Evolutionary conservation across 306 rosid species (phyloP).

Genomic region (Fragaria vesca): DNA sequence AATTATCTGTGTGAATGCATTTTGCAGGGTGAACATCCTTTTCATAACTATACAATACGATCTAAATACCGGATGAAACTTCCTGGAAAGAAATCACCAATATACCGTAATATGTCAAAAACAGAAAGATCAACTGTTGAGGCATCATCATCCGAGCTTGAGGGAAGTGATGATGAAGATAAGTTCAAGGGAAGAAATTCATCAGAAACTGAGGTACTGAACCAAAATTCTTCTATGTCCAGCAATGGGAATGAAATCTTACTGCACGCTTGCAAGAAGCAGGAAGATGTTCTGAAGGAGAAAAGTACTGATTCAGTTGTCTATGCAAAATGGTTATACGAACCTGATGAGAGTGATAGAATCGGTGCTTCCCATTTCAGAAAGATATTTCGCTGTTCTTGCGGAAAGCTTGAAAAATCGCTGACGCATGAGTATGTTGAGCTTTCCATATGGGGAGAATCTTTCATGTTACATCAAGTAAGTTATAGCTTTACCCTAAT

Average conservation of each 20-base stretch:
- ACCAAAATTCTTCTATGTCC: conserved; percentile 24
- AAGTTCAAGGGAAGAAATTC: conserved; percentile 24
- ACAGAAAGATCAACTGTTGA: conserved; percentile 19
- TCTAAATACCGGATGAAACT: conserved; percentile 61
- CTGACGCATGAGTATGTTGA: conserved; percentile 51
- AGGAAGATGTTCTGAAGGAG: conserved; percentile 31
- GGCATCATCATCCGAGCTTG: conserved; percentile 40
- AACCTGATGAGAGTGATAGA: conserved; percentile 80
- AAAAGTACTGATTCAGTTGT: conserved; percentile 32
- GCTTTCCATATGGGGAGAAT: conserved; percentile 85
- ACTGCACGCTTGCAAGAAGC: conserved; percentile 25
- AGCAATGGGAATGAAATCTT: conserved; percentile 29
- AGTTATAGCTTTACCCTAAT: conserved; percentile 22
- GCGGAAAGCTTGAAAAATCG: conserved; percentile 71
- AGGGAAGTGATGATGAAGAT: conserved; percentile 56
- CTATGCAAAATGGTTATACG: conserved; percentile 75
- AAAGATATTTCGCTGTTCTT: conserved; percentile 58
- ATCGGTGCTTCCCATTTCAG: conserved; percentile 79
- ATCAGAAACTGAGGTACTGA: conserved; percentile 23
- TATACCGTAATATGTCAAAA: conserved; percentile 25
- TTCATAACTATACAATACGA: conserved; percentile 87
- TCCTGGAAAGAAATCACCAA: conserved; percentile 33
- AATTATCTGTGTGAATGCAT: conserved; percentile 16
- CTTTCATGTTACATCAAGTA: conserved; percentile 96
- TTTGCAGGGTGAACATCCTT: conserved; percentile 80